Conservation (phyloP, 2,329 filamentous ascomycete genomes). For the Botrytis cinerea region DNA sequence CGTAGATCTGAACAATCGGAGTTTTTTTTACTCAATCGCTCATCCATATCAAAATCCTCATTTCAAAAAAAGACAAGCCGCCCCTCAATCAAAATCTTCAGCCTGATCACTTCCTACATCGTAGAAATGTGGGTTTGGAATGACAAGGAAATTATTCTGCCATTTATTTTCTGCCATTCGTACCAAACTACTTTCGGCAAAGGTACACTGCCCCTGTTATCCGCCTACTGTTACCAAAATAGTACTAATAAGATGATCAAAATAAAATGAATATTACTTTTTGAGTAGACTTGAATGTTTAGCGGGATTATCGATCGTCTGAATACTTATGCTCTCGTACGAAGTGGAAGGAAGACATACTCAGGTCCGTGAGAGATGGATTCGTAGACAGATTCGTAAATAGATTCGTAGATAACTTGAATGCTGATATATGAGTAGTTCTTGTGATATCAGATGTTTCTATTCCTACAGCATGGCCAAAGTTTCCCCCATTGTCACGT, state of each 20-base stretch:
- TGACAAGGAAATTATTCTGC: constrained; percentile 15
- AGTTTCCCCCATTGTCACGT: background rate
- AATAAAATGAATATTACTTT: constrained; percentile 5
- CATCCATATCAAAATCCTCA: background rate
- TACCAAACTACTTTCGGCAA: constrained; percentile 14
- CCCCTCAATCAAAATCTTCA: constrained; percentile 16
- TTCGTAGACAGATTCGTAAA: background rate
- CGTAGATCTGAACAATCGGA: background rate
- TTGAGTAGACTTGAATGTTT: background rate
- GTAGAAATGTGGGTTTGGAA: background rate
- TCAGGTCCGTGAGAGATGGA: constrained; percentile 10
- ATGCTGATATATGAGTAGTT: background rate
- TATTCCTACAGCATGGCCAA: too few species aligned
- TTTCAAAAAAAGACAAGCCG: background rate
- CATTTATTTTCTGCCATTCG: constrained; percentile 15
- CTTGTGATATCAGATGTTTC: background rate
- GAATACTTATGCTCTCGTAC: background rate
- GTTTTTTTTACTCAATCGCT: background rate
- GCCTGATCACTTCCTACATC: constrained; percentile 16
- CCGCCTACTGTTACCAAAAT: constrained; percentile 12
- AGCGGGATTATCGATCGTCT: constrained; percentile 7
- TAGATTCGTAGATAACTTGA: background rate
- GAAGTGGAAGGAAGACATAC: constrained; percentile 5
- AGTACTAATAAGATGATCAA: constrained; percentile 11
- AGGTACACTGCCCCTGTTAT: background rate